These are phyloP conservation scores for Malus sieversii DNA, from an alignment of 306 rosid species.

Conservation along the genomic window DNA sequence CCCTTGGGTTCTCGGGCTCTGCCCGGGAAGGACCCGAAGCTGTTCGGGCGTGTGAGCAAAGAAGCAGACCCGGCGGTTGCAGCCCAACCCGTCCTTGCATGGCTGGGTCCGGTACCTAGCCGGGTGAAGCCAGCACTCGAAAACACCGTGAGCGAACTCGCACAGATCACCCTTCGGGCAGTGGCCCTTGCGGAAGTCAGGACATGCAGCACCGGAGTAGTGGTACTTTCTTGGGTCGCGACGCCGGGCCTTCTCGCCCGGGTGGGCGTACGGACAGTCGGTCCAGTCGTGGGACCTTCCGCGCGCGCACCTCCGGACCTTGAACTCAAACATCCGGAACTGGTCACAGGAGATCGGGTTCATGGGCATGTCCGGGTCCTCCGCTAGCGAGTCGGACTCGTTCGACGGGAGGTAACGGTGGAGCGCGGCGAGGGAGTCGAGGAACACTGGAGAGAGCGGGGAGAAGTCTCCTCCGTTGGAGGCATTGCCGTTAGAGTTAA, in stretches of 20 bases:
- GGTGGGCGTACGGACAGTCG: slow-evolving; percentile 84
- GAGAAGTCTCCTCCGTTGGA: slow-evolving; percentile 21
- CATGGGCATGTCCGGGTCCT: slow-evolving; percentile 28
- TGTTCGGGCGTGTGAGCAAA: slow-evolving; percentile 83
- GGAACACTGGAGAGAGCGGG: slow-evolving; percentile 14
- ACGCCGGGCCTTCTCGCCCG: slow-evolving; percentile 91
- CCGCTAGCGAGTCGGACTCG: slow-evolving; percentile 22
- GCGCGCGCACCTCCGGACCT: slow-evolving; percentile 58
- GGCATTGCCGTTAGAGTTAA: slow-evolving; percentile 20
- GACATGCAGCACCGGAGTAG: slow-evolving; percentile 66
- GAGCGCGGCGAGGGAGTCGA: slow-evolving; percentile 30
- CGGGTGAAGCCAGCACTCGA: slow-evolving; percentile 96
- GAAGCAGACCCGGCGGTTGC: slow-evolving; percentile 77
- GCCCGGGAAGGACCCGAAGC: slow-evolving; percentile 40
- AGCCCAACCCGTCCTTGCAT: slow-evolving; percentile 65
- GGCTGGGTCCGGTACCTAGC: slow-evolving; percentile 81
- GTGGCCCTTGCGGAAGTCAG: slow-evolving; percentile 65
- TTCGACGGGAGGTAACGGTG: slow-evolving; percentile 39
- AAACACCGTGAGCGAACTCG: slow-evolving; percentile 84
- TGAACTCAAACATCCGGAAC: slow-evolving; percentile 82
- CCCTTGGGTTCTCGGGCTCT: slow-evolving; percentile 18
- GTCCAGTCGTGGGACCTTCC: slow-evolving; percentile 90
- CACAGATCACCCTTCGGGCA: slow-evolving; percentile 70
- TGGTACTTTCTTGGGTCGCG: slow-evolving; percentile 64
- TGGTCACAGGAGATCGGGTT: slow-evolving; percentile 53